phyloP scores from a whole-genome alignment of 2,329 filamentous ascomycete species.

The Exophiala alcalophila region DNA sequence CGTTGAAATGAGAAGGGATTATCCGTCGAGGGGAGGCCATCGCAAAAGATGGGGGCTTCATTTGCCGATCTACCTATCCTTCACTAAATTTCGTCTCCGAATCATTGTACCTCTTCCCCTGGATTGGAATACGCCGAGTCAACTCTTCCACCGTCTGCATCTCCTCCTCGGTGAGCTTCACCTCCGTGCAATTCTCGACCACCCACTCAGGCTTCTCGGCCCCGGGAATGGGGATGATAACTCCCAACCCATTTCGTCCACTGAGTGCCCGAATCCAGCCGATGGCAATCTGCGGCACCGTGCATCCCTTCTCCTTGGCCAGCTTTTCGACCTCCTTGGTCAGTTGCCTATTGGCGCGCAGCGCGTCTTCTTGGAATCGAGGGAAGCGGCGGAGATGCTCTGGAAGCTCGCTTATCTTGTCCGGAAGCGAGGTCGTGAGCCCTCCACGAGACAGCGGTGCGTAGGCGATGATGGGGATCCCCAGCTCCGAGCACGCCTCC shows the following conservation, averaged over 20 bases:
- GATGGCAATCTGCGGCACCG: conserved; percentile 57
- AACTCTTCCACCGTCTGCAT: conserved; percentile 49
- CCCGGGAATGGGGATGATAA: conserved; percentile 44
- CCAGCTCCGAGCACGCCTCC: conserved; percentile 33
- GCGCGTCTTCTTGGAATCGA: conserved; percentile 45
- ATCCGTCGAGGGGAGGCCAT: no score
- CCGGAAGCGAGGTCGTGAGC: conserved; percentile 43
- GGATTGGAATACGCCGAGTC: conserved; percentile 44
- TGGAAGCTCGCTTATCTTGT: conserved; percentile 39
- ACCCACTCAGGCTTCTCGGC: conserved; percentile 37
- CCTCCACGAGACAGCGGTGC: conserved; percentile 46
- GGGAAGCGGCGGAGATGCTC: conserved; percentile 3
- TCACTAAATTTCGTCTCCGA: conserved; percentile 2
- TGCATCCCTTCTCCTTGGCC: conserved; percentile 54
- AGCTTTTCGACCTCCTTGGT: conserved; percentile 51
- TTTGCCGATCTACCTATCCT: conserved; percentile 1
- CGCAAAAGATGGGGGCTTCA: no score
- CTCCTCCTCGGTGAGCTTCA: conserved; percentile 40
- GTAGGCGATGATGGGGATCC: conserved; percentile 44
- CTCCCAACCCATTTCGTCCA: conserved; percentile 30
- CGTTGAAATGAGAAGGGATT: neutral
- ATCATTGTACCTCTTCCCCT: conserved; percentile 11
- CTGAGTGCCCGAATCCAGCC: conserved; percentile 63
- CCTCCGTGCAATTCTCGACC: conserved; percentile 39
- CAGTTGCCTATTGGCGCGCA: conserved; percentile 55